phyloP scores from a whole-genome alignment of 2,329 filamentous ascomycete genomes.

The Xylaria sp. region DNA sequence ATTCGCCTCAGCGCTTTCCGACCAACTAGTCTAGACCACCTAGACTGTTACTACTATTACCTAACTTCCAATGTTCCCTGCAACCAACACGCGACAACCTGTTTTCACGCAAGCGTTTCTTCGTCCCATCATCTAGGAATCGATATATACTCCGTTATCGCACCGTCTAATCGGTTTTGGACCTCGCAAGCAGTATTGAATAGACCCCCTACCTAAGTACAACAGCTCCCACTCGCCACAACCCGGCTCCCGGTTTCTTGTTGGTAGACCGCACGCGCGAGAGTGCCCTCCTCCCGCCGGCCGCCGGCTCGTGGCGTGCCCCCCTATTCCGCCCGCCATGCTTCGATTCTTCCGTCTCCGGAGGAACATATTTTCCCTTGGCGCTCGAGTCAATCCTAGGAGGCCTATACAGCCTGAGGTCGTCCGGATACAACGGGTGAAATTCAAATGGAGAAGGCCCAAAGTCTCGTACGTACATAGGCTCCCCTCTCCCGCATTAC shows the following conservation, averaged over 20 bases:
- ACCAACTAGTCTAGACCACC: too few relatives aligned
- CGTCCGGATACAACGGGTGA: slow-evolving; percentile 40
- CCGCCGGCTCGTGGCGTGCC: slow-evolving; percentile 37
- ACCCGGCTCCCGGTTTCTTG: not conserved
- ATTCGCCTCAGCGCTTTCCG: not conserved
- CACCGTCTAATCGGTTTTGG: not conserved
- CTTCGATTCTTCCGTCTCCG: slow-evolving; percentile 37
- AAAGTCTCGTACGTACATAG: slow-evolving; percentile 31
- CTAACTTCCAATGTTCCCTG: not conserved
- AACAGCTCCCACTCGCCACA: not conserved
- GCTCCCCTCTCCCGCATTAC: not conserved
- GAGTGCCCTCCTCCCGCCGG: slow-evolving; percentile 23
- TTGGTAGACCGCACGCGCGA: not conserved
- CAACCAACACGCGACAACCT: not conserved
- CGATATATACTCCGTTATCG: not conserved
- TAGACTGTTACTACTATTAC: too few relatives aligned
- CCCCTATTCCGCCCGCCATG: slow-evolving; percentile 32
- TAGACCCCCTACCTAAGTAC: not conserved
- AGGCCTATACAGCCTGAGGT: slow-evolving; percentile 25
- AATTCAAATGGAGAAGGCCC: slow-evolving; percentile 36
- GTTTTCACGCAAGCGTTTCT: not conserved
- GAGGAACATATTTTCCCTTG: slow-evolving; percentile 31
- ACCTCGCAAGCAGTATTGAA: not conserved
- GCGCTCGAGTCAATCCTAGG: slow-evolving; percentile 24
- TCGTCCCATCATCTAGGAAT: not conserved